Base-by-base conservation (phyloP, 1,139 yeast species). In the Saccharomyces hybrid region DNA sequence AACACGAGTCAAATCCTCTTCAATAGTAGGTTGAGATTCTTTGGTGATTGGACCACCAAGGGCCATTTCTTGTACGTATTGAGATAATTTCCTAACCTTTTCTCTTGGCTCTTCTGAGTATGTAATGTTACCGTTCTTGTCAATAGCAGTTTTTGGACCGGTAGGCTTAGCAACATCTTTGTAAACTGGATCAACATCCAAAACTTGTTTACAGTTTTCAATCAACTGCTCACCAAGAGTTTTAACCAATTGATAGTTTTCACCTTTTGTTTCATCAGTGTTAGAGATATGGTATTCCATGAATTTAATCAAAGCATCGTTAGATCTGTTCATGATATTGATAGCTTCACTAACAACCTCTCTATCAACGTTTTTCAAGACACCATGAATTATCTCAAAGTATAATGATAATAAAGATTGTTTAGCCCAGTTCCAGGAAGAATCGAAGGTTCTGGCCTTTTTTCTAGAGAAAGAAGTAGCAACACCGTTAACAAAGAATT, bases 381-480 rank as follows among this genome's bases (percentile, higher is more conserved):
- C 86, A 69, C 99, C 99, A 72, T 93, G 95, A 66, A 93, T 89
- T 66, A 93, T 89, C 74, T 93, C 97, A 71, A 82, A 93, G 77
- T 89, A 93, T 90, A 93, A 86, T 52, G 91, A 84, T 64, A 93
- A 77, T 59, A 95, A 88, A 72, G 95, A 97, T 77, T 93, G 99
- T 75, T 97, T 88, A 49, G 98, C 97, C 99, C 99, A 93, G 75
- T 95, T 95, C 99, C 99, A 93, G 74, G 91, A 90, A 28, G 98
- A 90, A 74, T 93, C 98, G 73, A 93, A 93, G 54, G 87, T 84
- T 78, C 99, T 88, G 44, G 98, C 96, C 77, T 93, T 93, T 75
- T 87, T 81, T 59, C 95, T 80, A 47, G 96, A 88, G 76, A 93
- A 93, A 8, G 86, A 84, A 51, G 99, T 97, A 63, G 84, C 79